Evolutionary conservation across 345 rosid species (phyloP).

Genomic region (Acer negundo): DNA sequence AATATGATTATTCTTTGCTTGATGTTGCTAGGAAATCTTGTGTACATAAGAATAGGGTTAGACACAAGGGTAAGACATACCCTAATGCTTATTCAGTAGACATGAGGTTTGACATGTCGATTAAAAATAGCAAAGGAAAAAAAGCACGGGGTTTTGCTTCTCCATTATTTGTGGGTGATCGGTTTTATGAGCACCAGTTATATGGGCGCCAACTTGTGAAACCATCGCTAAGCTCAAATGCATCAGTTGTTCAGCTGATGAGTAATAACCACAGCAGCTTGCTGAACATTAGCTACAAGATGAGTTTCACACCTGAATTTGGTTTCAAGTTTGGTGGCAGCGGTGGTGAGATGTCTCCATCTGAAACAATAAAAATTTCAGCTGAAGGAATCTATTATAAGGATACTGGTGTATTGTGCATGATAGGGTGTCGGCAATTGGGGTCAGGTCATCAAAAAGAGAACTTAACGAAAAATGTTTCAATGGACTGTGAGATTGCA

Average conservation of each 20-base stretch:
- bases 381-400: slow-evolving; percentile 80
- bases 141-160: slow-evolving; percentile 45
- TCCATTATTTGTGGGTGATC: slow-evolving; percentile 71
- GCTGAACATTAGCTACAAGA: slow-evolving; percentile 66
- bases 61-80: slow-evolving; percentile 50
- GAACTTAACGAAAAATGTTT: slow-evolving; percentile 22
- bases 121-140: slow-evolving; percentile 46
- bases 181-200: slow-evolving; percentile 28
- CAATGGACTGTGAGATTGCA: slow-evolving; percentile 64
- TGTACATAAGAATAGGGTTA: slow-evolving; percentile 31
- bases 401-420: slow-evolving; percentile 68
- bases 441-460: slow-evolving; percentile 21
- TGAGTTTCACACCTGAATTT: slow-evolving; percentile 37
- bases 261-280: slow-evolving; percentile 36
- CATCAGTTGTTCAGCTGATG: slow-evolving; percentile 22
- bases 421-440: slow-evolving; percentile 74
- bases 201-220: neutral
- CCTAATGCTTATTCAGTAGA: slow-evolving; percentile 60
- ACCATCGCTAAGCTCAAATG: neutral
- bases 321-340: slow-evolving; percentile 26
- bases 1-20: slow-evolving; percentile 59
- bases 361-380: slow-evolving; percentile 45
- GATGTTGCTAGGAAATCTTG: slow-evolving; percentile 45
- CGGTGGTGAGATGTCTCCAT: slow-evolving; percentile 16
- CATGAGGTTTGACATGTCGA: slow-evolving; percentile 64